Conservation (phyloP, 768 basidiomycete genomes). For the Cyclocybe aegerita region DNA sequence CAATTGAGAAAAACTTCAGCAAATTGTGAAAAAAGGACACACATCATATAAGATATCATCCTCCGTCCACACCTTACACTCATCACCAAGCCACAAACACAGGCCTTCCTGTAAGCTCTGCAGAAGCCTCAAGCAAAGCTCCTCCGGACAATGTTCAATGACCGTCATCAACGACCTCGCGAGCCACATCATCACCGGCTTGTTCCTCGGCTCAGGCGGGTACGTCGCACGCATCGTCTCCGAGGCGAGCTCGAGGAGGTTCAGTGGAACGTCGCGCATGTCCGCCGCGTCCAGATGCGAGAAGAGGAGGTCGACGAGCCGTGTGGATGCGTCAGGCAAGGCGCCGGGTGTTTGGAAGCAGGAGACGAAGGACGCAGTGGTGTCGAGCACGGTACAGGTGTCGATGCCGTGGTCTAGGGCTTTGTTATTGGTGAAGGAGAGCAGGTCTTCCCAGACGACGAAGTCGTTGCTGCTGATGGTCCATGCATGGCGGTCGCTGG, state of each 20-base stretch:
- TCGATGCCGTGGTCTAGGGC: constrained; percentile 65
- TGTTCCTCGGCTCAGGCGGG: constrained; percentile 58
- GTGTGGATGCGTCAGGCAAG: constrained; percentile 38
- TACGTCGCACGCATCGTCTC: constrained; percentile 61
- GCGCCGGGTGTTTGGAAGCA: constrained; percentile 28
- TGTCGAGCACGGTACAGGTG: constrained; percentile 50
- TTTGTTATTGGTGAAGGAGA: constrained; percentile 49
- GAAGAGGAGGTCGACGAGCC: constrained; percentile 63
- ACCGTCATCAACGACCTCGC: constrained; percentile 51
- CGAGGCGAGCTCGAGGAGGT: constrained; percentile 58
- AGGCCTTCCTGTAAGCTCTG: constrained; percentile 54
- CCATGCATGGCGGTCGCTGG: constrained; percentile 46
- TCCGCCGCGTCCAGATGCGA: constrained; percentile 51
- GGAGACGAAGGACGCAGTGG: constrained; percentile 48
- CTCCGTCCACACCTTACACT: constrained; percentile 43
- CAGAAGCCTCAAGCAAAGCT: constrained; percentile 44
- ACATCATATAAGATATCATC: constrained; percentile 64
- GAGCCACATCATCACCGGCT: constrained; percentile 61
- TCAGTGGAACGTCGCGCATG: constrained; percentile 50
- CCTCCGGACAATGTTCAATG: constrained; percentile 56
- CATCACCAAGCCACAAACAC: constrained; percentile 64
- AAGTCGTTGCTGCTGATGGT: constrained; percentile 54
- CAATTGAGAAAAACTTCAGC: neutral
- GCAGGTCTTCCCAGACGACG: constrained; percentile 57
- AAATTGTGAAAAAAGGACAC: constrained; percentile 19